Base-by-base conservation (phyloP, 805 yeast genomes). In the Kuraishia capsulata region DNA sequence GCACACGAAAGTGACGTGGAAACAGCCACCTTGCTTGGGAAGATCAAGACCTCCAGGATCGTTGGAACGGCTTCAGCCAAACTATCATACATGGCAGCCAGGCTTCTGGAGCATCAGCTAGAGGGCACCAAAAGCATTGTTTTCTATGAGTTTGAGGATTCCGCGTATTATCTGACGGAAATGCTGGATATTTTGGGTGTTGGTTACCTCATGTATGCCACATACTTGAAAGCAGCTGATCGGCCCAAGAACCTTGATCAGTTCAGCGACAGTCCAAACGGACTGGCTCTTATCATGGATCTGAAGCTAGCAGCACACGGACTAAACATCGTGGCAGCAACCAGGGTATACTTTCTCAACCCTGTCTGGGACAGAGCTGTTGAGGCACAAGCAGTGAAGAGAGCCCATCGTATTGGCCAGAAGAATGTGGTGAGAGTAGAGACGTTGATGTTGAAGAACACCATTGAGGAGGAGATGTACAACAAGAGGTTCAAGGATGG, bases 371-470 rank as follows among this genome's bases (percentile, higher is more conserved):
- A 69, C 44, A 65, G 76, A 40, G 69, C 82, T 0, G 62, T 75
- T 16, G 88, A 81, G 51, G 87, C 87, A 0, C 88, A 81, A 48
- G 87, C 87, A 1, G 78, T 81, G 35, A 79, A 81, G 45, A 70
- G 89, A 60, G 81, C 87, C 0, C 89, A 81, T 56, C 68, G 88
- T 55, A 81, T 81, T 52, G 88, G 89, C 0, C 88, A 81, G 45
- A 61, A 64, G 0, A 58, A 65, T n/a, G 74, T 73, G 17, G 87
- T 81, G 0, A 58, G 54, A 51, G 88, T 81, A n/a, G 87, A 81
- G 49, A 81, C 87, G 0, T 56, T 81, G 40, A 71, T 81, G 3
- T 52, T 81, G 47, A 60, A 67, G 37, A 78, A 72, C 4, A 81
- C 87, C 0, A 61, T 81, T 35, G 88, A 81, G 46, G 82, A 80